Evolutionary conservation across 2,329 filamentous ascomycete genomes (phyloP), one percentile per base, ranked within the genome.

Genomic region (Aureobasidium sp.): DNA sequence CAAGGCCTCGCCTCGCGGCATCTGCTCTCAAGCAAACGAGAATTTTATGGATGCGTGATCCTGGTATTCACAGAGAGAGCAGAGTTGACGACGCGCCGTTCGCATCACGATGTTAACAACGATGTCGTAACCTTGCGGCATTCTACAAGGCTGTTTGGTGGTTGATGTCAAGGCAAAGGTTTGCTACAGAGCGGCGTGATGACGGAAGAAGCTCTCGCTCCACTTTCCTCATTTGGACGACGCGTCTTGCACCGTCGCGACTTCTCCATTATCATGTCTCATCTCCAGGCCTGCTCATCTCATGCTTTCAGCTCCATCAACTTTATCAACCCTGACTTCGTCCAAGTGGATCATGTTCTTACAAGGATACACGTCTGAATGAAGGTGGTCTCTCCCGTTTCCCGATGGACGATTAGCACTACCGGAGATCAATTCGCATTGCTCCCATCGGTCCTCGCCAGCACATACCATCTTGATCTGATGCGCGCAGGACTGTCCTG

Each of bases 201-300:
- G 38, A n/a, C n/a, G n/a, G n/a, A n/a, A n/a, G 38, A n/a, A 50
- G 5, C 13, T 36, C 47, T 42, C 47, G 47, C 47, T 38, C 36
- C 47, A 53, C 47, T 47, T 62, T 62, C 59, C 47, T 11, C 25
- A 31, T 53, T 20, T 23, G 36, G 59, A 51, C 47, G 47, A 53
- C 59, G 59, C 29, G 45, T 53, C 29, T 53, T 33, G 4, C 20
- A n/a, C n/a, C n/a, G 7, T 51, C 36, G 23, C 27, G 48, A 23
- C 36, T 31, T 53, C 47, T 29, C n/a, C 29, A n/a, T 9, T 43
- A 38, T 13, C 23, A 25, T 8, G 33, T 20, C 15, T 31, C 27
- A 7, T 31, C 29, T 45, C 31, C 50, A n/a, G 31, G 16, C 27
- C 15, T 15, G 4, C 15, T 33, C 29, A 9, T 16, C 29, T 33